These are phyloP conservation scores for Herpetomonas muscarum DNA, from an alignment of 208 protist species.

Conservation along the genomic window DNA sequence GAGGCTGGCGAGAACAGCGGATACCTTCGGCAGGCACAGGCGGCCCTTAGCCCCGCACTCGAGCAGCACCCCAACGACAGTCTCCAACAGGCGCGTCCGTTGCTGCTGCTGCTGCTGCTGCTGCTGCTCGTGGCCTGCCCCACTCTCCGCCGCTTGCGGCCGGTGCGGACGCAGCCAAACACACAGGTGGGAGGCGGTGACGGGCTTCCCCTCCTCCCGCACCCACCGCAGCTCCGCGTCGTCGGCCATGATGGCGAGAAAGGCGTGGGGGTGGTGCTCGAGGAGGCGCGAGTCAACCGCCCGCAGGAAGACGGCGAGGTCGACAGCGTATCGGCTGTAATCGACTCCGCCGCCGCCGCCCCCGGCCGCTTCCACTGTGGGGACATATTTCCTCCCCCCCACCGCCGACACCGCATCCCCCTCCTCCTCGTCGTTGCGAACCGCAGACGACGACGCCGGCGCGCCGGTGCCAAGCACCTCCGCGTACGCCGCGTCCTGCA, in stretches of 20 bases:
- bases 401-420: too few relatives aligned
- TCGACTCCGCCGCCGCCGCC: not conserved
- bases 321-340: not conserved
- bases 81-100: not conserved
- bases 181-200: not conserved
- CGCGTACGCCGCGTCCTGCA: not conserved
- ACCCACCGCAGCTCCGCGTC: not conserved
- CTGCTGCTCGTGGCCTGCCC: not conserved
- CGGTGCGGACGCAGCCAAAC: not conserved
- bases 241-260: not conserved
- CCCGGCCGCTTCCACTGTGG: not conserved
- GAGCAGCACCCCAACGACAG: too few relatives aligned
- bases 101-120: not conserved
- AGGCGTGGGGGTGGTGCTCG: not conserved
- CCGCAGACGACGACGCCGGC: not conserved
- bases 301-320: not conserved
- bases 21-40: not conserved
- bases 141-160: not conserved
- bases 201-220: not conserved
- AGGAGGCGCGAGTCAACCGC: not conserved
- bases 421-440: not conserved
- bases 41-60: not conserved
- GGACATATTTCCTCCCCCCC: not conserved
- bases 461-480: not conserved
- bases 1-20: not conserved